phyloP scores from a whole-genome alignment of 139 green algal genomes.

The Diplosphaera chodatii region DNA sequence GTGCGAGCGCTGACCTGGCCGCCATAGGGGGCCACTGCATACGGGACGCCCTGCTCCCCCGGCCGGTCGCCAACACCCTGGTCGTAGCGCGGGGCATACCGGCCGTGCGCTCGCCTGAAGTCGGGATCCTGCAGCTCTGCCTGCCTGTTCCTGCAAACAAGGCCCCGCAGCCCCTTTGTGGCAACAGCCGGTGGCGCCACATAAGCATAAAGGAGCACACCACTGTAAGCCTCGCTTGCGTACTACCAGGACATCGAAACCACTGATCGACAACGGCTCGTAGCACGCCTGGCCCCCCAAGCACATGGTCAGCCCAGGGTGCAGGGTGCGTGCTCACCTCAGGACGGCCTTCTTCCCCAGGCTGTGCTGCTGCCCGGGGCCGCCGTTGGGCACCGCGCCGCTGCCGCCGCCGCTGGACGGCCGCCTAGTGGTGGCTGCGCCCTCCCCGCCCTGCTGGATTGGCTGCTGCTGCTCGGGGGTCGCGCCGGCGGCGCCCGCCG shows the following conservation, averaged over 20 bases:
- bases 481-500: neutral
- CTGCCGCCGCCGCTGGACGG: slow-evolving; percentile 2
- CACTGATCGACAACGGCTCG: no score
- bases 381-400: neutral
- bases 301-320: no score
- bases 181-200: no score
- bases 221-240: no score
- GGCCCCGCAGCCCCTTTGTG: no score
- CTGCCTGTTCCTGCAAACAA: slow-evolving; percentile 26
- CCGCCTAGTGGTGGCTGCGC: neutral
- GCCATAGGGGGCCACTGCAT: slow-evolving; percentile 22
- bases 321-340: no score
- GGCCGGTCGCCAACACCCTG: slow-evolving; percentile 24
- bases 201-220: no score
- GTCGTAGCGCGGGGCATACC: slow-evolving; percentile 16
- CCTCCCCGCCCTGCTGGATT: no score
- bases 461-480: neutral
- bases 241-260: no score
- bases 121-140: slow-evolving; percentile 39
- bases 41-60: slow-evolving; percentile 9
- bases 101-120: slow-evolving; percentile 20
- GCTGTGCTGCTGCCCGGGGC: neutral
- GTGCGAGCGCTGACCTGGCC: slow-evolving; percentile 21
- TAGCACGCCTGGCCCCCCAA: no score
- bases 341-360: slow-evolving; percentile 27